These are phyloP conservation scores for Euphorbia celastroides DNA, from an alignment of 441 rosid genomes.

Conservation along the genomic window DNA sequence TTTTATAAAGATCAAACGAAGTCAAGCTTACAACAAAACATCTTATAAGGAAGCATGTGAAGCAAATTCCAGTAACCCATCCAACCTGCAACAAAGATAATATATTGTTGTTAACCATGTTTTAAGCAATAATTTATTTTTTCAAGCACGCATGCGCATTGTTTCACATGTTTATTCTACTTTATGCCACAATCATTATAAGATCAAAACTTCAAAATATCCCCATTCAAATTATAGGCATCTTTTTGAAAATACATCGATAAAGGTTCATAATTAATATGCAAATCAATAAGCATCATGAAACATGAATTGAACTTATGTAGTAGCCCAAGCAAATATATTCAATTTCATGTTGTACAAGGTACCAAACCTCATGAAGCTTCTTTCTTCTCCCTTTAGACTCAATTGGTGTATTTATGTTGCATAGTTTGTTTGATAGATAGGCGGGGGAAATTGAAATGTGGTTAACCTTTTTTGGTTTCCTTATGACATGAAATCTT, in stretches of 20 bases:
- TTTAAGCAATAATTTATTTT: neutral
- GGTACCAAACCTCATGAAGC: slow-evolving; percentile 76
- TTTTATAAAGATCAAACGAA: neutral
- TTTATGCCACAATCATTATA: neutral
- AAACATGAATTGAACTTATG: neutral
- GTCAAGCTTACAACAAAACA: slow-evolving; percentile 67
- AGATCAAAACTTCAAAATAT: neutral
- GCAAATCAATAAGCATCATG: neutral
- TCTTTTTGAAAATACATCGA: neutral
- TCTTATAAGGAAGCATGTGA: slow-evolving; percentile 89
- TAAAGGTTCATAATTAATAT: neutral
- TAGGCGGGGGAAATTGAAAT: too few species aligned
- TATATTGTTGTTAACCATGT: slow-evolving; percentile 1
- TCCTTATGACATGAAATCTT: too few species aligned
- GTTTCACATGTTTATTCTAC: neutral
- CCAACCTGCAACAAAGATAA: slow-evolving; percentile 58
- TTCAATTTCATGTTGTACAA: neutral
- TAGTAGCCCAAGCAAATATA: neutral
- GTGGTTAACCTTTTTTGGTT: too few species aligned
- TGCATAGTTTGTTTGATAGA: too few species aligned
- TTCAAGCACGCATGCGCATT: neutral
- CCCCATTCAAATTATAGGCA: slow-evolving; percentile 4
- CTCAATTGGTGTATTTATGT: too few species aligned
- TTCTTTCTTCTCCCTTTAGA: slow-evolving; percentile 98
- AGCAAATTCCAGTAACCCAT: slow-evolving; percentile 91